Evolutionary conservation across 2,329 filamentous ascomycete genomes (phyloP), one percentile per base, ranked within the genome.

Genomic region (Neodidymelliopsis sp.): DNA sequence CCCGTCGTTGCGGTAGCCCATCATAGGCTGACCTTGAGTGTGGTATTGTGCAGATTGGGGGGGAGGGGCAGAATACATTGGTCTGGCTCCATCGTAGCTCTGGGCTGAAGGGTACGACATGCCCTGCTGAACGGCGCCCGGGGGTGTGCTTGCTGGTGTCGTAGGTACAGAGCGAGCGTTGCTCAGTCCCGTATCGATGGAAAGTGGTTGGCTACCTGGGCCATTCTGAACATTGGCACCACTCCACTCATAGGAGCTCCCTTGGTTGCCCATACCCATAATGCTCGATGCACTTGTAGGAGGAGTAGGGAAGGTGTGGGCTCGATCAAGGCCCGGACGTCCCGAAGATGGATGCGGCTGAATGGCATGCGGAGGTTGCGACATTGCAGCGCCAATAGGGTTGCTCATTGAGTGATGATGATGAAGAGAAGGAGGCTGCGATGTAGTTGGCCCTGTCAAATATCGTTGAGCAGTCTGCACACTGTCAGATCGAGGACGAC

Each of bases 261-360:
- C 88, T 28, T 88, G 86, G 57, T 83, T 83, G 34, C 86, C 85
- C 81, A 96, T 90, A 53, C 83, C 77, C 76, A 86, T 91, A 34
- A 95, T 84, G 73, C 91, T 90, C 0, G 91, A 94, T n/a, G 91
- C 89, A 71, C 90, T 97, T 0, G 92, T 90, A 1, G 93, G 92
- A 25, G 93, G 93, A 3, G 93, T 97, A 3, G 93, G 92, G 74
- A 97, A 97, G 2, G 91, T 96, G 71, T 96, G 89, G 12, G 91
- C 88, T 41, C 93, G 85, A 56, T 97, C 92, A 35, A 71, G 46
- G 6, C 84, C 80, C 6, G 91, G 91, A 31, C 93, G 86, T 35
- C 76, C 78, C 27, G 78, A 69, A 15, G 77, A 75, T n/a, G 81
- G 76, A 56, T 84, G 79, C 25, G 82, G 78, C 39, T 84, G 83